Conservation (phyloP, 1,284 basidiomycete species). For the Bondarzewia mesenterica region DNA sequence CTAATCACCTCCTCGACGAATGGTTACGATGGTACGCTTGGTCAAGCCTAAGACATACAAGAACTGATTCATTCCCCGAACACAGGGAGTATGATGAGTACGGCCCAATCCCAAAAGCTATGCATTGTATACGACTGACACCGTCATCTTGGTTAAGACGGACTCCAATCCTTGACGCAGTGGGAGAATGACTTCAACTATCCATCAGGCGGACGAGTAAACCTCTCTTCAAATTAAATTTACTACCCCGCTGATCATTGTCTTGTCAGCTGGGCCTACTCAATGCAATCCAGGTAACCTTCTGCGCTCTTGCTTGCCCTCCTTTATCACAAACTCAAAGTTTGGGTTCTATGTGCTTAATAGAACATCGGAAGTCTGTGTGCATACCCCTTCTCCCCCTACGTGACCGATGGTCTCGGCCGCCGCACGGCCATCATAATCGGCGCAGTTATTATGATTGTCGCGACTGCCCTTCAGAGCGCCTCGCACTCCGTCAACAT, state of each 20-base stretch:
- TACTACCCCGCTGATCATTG: neutral
- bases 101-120: constrained; percentile 5
- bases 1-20: constrained; percentile 69
- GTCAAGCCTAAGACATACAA: too few species aligned
- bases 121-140: neutral
- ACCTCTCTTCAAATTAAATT: too few species aligned
- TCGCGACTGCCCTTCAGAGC: constrained; percentile 61
- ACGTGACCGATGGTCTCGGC: constrained; percentile 58
- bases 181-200: constrained; percentile 52
- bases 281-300: constrained; percentile 60
- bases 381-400: constrained; percentile 62
- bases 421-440: constrained; percentile 53
- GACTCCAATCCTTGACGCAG: constrained; percentile 53
- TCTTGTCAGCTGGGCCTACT: constrained; percentile 63
- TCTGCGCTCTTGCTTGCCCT: neutral
- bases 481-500: constrained; percentile 68
- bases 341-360: neutral
- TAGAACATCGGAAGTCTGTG: constrained; percentile 61
- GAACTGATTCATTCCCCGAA: too few species aligned
- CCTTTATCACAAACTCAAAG: neutral
- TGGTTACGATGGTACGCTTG: constrained; percentile 47
- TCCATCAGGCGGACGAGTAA: constrained; percentile 44
- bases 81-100: constrained; percentile 59
- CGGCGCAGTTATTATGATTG: constrained; percentile 49
- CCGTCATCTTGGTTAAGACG: too few species aligned